phyloP scores from a whole-genome alignment of 2,329 filamentous ascomycete genomes.

The Alternaria metachromatica region DNA sequence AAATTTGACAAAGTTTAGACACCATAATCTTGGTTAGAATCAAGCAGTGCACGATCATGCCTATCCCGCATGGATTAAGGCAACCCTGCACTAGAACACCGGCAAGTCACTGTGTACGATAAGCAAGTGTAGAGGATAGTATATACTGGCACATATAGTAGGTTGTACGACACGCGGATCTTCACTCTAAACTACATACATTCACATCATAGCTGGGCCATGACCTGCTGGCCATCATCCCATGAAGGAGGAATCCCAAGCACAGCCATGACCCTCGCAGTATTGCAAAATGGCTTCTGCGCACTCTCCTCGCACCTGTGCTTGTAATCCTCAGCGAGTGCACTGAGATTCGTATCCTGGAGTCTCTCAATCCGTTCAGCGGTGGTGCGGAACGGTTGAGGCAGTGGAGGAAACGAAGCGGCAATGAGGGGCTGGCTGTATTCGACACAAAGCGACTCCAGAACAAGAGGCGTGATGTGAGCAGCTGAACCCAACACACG shows the following conservation, averaged over 20 bases:
- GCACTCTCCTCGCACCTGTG: slow-evolving; percentile 6
- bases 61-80: too few species aligned
- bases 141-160: background rate
- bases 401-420: slow-evolving; percentile 9
- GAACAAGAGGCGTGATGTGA: slow-evolving; percentile 11
- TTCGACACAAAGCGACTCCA: slow-evolving; percentile 9
- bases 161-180: background rate
- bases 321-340: background rate
- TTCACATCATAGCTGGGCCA: background rate
- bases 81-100: background rate
- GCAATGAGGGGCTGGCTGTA: slow-evolving; percentile 7
- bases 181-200: background rate
- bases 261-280: background rate
- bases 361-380: slow-evolving; percentile 10
- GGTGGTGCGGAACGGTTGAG: slow-evolving; percentile 11
- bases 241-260: background rate
- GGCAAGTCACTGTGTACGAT: background rate
- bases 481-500: slow-evolving; percentile 12
- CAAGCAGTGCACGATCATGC: background rate
- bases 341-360: slow-evolving; percentile 3
- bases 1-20: background rate
- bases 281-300: slow-evolving; percentile 15
- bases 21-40: background rate
- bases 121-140: background rate
- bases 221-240: background rate